A percentile compares a stretch with the other conserved stretches of the same genome.
These are phyloP conservation scores for Lycium ferocissimum DNA, from an alignment of 257 asterid species.

Conservation along the genomic window DNA sequence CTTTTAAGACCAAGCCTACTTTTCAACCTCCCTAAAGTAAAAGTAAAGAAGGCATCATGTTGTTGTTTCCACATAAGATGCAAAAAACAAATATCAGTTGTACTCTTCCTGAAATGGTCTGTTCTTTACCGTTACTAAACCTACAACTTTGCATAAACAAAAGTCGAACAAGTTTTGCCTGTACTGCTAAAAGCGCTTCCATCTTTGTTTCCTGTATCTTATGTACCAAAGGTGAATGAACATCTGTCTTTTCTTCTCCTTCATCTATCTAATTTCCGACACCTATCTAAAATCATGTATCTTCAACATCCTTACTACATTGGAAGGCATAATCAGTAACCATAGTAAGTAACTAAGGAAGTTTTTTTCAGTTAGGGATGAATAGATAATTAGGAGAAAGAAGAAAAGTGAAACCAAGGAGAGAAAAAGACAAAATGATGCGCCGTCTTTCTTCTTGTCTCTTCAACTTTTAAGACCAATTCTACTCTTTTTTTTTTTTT, in stretches of 20 bases:
- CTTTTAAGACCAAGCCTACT: slow-evolving; percentile 17
- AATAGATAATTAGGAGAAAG: neutral
- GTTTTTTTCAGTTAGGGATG: neutral
- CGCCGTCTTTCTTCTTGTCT: neutral
- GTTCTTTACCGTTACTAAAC: slow-evolving; percentile 13
- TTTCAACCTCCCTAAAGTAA: neutral
- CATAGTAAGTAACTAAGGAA: neutral
- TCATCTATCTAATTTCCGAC: neutral
- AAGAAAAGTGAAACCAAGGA: slow-evolving; percentile 8
- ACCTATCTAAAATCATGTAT: neutral
- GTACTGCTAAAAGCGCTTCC: neutral
- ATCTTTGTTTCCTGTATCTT: slow-evolving; percentile 4
- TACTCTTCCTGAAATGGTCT: neutral
- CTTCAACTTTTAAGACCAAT: neutral
- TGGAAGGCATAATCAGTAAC: neutral
- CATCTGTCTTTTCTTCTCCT: neutral
- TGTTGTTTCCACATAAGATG: neutral
- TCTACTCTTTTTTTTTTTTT: neutral
- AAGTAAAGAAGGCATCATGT: neutral
- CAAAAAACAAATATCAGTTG: neutral
- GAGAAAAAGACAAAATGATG: neutral
- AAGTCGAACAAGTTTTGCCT: neutral
- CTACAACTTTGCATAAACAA: neutral
- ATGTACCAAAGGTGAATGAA: neutral
- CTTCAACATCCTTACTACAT: neutral